Conservation (phyloP, 2,329 filamentous ascomycete species). For the Colletotrichum plurivorum region DNA sequence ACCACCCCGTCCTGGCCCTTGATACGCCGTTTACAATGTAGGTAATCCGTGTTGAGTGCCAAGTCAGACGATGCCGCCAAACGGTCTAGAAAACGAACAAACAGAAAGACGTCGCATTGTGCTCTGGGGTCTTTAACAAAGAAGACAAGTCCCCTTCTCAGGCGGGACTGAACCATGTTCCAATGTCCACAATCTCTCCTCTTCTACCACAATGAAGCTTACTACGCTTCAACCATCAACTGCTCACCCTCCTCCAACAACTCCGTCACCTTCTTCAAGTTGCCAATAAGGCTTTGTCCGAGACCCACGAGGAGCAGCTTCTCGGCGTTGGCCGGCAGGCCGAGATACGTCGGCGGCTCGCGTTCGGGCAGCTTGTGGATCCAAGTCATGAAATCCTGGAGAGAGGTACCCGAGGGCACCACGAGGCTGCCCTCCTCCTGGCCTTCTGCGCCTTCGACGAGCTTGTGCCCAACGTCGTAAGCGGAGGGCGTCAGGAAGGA, state of each 20-base stretch:
- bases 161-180: slow-evolving; percentile 12
- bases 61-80: not conserved
- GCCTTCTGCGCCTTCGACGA: slow-evolving; percentile 77
- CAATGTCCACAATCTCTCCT: not conserved
- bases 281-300: slow-evolving; percentile 86
- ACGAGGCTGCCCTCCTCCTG: slow-evolving; percentile 73
- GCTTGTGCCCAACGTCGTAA: slow-evolving; percentile 92
- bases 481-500: slow-evolving; percentile 87
- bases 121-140: slow-evolving; percentile 16
- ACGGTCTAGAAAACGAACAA: slow-evolving; percentile 7
- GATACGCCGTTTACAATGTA: slow-evolving; percentile 6
- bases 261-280: slow-evolving; percentile 87
- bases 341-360: slow-evolving; percentile 95
- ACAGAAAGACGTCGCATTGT: slow-evolving; percentile 2
- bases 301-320: slow-evolving; percentile 92
- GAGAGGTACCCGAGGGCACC: slow-evolving; percentile 84
- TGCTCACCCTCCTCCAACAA: slow-evolving; percentile 95
- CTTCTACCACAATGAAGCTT: slow-evolving; percentile 4
- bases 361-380: slow-evolving; percentile 93
- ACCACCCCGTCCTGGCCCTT: not conserved
- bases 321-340: slow-evolving; percentile 94
- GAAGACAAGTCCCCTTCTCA: not conserved
- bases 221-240: slow-evolving; percentile 77
- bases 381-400: slow-evolving; percentile 92
- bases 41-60: no score